A percentile compares a stretch with the other conserved stretches of the same genome.
These are phyloP conservation scores for Mycosarcoma mackinlayi DNA, from an alignment of 1,284 basidiomycete species.

Conservation along the genomic window DNA sequence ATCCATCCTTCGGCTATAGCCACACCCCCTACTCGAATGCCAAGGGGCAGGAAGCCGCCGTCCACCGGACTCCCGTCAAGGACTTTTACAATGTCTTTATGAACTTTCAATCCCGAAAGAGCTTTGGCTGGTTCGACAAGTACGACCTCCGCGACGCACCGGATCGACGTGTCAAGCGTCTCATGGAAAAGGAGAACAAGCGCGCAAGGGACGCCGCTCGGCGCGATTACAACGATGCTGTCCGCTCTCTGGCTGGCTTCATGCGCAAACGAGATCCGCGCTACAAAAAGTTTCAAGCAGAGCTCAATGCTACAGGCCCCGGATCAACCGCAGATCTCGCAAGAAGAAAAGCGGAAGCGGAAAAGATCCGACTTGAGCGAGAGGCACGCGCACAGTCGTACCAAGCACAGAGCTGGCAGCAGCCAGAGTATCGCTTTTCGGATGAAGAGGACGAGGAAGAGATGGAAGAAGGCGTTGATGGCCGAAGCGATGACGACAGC, in stretches of 20 bases:
- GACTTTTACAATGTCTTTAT: slow-evolving; percentile 87
- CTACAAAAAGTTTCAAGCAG: slow-evolving; percentile 74
- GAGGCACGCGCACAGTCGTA: slow-evolving; percentile 77
- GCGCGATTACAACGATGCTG: slow-evolving; percentile 91
- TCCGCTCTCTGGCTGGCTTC: slow-evolving; percentile 80
- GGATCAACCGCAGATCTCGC: slow-evolving; percentile 69
- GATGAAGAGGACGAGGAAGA: slow-evolving; percentile 40
- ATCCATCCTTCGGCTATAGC: slow-evolving; percentile 84
- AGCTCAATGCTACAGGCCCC: slow-evolving; percentile 77
- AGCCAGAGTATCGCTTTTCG: slow-evolving; percentile 54
- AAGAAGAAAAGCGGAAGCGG: slow-evolving; percentile 72
- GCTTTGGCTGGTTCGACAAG: slow-evolving; percentile 87
- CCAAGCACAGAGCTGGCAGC: slow-evolving; percentile 63
- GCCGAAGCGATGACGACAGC: slow-evolving; percentile 11
- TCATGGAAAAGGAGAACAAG: slow-evolving; percentile 97
- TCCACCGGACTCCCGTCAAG: slow-evolving; percentile 56
- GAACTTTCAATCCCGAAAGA: slow-evolving; percentile 87
- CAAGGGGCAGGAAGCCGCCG: slow-evolving; percentile 39
- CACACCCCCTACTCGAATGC: slow-evolving; percentile 76
- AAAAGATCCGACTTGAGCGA: slow-evolving; percentile 52
- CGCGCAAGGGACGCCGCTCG: slow-evolving; percentile 86
- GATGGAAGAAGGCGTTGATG: slow-evolving; percentile 13
- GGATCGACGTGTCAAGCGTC: slow-evolving; percentile 80
- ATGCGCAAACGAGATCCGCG: slow-evolving; percentile 93
- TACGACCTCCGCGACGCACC: slow-evolving; percentile 87